Conservation (phyloP, 192 early-diverging fungal genomes). For the Linnemannia hyalina region DNA sequence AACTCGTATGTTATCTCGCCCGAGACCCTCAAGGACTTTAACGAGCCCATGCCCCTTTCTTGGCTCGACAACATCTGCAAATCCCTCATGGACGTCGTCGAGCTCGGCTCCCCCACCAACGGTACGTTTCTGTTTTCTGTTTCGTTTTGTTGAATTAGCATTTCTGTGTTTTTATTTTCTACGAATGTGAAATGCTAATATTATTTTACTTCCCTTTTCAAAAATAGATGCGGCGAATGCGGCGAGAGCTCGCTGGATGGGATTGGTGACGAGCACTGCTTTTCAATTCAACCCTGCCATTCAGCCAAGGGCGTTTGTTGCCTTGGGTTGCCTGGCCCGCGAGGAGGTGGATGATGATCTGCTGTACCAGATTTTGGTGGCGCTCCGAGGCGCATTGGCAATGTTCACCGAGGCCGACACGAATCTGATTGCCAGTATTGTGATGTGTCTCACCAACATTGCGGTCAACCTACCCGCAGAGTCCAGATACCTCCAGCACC, state of each 20-base stretch:
- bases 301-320: conserved; percentile 94
- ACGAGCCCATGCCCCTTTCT: conserved; percentile 63
- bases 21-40: conserved; percentile 65
- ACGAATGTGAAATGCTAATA: neutral
- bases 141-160: conserved; percentile 16
- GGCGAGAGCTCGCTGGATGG: conserved; percentile 94
- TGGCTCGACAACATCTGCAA: conserved; percentile 71
- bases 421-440: conserved; percentile 86
- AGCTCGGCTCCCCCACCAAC: conserved; percentile 71
- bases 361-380: conserved; percentile 93
- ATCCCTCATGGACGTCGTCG: conserved; percentile 74
- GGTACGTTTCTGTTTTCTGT: conserved; percentile 60
- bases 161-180: neutral
- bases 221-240: conserved; percentile 77
- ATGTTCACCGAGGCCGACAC: conserved; percentile 87
- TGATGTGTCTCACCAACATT: conserved; percentile 93
- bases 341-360: conserved; percentile 94
- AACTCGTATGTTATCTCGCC: conserved; percentile 76
- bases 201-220: neutral
- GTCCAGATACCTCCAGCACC: conserved; percentile 83
- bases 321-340: conserved; percentile 87
- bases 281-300: conserved; percentile 96
- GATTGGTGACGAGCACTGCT: conserved; percentile 89
- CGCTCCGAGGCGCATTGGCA: conserved; percentile 87
- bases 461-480: conserved; percentile 85